Base-by-base conservation (phyloP, 257 asterid species). In the Asclepias syriaca region DNA sequence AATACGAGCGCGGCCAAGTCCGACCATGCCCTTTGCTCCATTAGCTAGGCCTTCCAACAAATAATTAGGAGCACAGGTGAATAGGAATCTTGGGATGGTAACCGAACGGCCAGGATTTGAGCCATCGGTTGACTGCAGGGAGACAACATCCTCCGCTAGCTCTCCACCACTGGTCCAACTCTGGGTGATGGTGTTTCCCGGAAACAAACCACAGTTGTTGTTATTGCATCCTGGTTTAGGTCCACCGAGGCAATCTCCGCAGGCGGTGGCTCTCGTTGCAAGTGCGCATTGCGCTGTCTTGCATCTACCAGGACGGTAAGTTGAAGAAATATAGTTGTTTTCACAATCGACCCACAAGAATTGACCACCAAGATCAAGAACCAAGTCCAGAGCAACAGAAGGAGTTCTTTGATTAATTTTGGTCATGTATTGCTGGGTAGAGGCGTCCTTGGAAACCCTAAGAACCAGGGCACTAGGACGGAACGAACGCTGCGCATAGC, bases 291-390 rank as follows among this genome's bases (percentile, higher is more conserved):
- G 84, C 13, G 92, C 85, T 0, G 96, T 81, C 0, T 87, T 74
- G 66, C 96, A 91, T 5, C 73, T 80, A n/a, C 65, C 88, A 1
- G 94, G 85, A 14, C 87, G 73, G 46, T 87, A 88, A 0, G 95
- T 49, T 8, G 96, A 87, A 0, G 92, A 84, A 0, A 78, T 80
- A 29, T 84, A 90, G 77, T 74, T 72, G 49, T 50, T 76, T 3
- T 87, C 96, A 75, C 96, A 90, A 39, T 90, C 90, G 46, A 88
- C 86, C 96, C 96, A 87, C 32, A 87, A 46, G 75, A 78, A 84
- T 12, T 75, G 81, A 45, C 96, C 96, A 0, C 97, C 97, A 12
- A 88, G 91, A 78, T 90, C 89, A 21, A 90, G 81, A 43, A 77
- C 87, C 15, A 88, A 87, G 74, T 65, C 80, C 1, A 84, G 76